A percentile compares a stretch with the other conserved stretches of the same genome.
These are phyloP conservation scores for Tripterygium wilfordii DNA, from an alignment of 177 flowering plant species.

Conservation along the genomic window DNA sequence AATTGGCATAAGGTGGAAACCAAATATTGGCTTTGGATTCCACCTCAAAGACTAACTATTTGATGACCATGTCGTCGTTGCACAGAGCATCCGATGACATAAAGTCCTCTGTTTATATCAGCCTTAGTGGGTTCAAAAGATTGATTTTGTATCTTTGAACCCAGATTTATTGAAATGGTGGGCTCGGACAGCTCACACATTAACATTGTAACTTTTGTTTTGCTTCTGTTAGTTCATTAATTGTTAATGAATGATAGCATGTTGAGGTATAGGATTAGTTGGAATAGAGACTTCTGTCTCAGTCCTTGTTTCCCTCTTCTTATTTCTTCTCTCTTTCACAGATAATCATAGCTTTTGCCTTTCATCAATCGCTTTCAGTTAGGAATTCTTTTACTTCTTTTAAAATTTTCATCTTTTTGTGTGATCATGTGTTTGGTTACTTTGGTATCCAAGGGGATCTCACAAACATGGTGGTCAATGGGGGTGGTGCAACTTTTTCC, in stretches of 20 bases:
- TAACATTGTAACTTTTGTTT: conserved; percentile 22
- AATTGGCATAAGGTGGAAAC: conserved; percentile 30
- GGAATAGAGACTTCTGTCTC: conserved; percentile 10
- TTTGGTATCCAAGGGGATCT: conserved; percentile 37
- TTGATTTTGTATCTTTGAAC: conserved; percentile 44
- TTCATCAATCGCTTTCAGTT: conserved; percentile 21
- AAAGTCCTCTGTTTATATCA: conserved; percentile 15
- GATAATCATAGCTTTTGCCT: conserved; percentile 9
- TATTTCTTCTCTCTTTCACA: conserved; percentile 1
- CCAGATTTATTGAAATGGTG: conserved; percentile 18
- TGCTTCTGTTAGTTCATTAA: conserved; percentile 11
- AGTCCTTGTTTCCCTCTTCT: no score
- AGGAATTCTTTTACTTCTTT: conserved; percentile 7
- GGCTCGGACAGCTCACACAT: conserved; percentile 31
- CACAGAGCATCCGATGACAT: conserved; percentile 33
- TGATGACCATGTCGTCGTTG: conserved; percentile 24
- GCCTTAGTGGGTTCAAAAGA: conserved; percentile 31
- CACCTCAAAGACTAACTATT: conserved; percentile 22
- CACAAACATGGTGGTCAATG: conserved; percentile 3
- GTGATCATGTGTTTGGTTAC: conserved; percentile 13
- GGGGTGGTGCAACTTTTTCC: neutral
- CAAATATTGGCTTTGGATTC: conserved; percentile 36
- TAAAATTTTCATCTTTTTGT: conserved; percentile 12
- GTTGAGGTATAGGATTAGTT: conserved; percentile 20
- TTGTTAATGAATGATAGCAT: conserved; percentile 16